Base-by-base conservation (phyloP, 306 rosid species). In the Quercus variabilis region DNA sequence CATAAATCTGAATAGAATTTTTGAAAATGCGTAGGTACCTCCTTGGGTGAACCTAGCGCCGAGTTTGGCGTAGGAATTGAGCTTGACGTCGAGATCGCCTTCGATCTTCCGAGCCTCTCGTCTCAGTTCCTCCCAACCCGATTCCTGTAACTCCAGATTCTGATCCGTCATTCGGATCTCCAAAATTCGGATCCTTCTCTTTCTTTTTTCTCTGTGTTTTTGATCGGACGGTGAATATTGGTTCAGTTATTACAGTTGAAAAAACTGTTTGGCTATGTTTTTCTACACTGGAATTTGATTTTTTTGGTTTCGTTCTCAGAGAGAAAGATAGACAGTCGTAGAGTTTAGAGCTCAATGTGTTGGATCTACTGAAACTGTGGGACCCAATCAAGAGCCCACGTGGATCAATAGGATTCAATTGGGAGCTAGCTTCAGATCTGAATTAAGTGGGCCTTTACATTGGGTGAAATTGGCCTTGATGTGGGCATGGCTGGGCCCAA, bases 61-160 rank as follows among this genome's bases (percentile, higher is more conserved):
- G 54, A 96, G 89, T 70, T 93, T 96, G 19, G 91, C 97, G 71
- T 96, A 96, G 51, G 99, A 93, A 81, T 96, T 90, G 58, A 96
- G 96, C 89, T 96, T 96, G 74, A 91, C 98, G 78, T 96, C 99
- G 83, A 96, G 97, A 89, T 96, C 98, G 21, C 99, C 98, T 74
- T 96, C 99, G 89, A 96, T 90, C 92, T 96, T 96, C 63, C 98
- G 77, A 12, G 99, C 99, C 82, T 96, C 99, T 77, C 88, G 87
- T 64, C 99, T 89, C 79, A 93, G 88, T 82, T 93, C 99, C 75
- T 96, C 99, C 99, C 99, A 96, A 68, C 99, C 99, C 56, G 96
- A 96, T 80, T 96, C 99, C 93, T 96, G 99, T 87, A 96, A 79
- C 81, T 96, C 97, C 88, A 96, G 86, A 81, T 43, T 89, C 76